These are phyloP conservation scores for Nicotiana sylvestris DNA, from an alignment of 257 asterid species.

Conservation along the genomic window DNA sequence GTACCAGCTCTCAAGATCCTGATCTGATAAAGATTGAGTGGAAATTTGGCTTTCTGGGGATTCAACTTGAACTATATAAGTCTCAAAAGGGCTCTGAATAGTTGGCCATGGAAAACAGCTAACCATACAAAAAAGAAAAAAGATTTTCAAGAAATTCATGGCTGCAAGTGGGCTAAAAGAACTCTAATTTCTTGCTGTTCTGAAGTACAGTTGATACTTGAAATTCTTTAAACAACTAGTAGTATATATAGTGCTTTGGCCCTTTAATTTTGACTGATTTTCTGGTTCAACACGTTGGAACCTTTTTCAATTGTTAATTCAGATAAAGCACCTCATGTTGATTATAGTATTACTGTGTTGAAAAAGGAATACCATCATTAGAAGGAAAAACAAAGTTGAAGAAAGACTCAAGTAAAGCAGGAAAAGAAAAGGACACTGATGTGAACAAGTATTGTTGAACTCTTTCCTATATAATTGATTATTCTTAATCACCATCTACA, in stretches of 20 bases:
- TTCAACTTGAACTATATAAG: conserved; percentile 38
- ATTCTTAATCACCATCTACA: no score
- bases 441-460: no score
- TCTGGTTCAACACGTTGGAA: neutral
- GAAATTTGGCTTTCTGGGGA: conserved; percentile 12
- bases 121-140: no score
- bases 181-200: neutral
- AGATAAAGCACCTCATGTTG: neutral
- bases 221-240: neutral
- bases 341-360: neutral
- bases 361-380: neutral
- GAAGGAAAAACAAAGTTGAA: neutral
- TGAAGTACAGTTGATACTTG: neutral
- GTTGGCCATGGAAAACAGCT: neutral
- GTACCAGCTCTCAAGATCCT: conserved; percentile 29
- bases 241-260: neutral
- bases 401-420: no score
- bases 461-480: no score
- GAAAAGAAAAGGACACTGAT: no score
- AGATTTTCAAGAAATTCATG: neutral
- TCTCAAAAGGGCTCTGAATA: conserved; percentile 12
- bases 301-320: neutral
- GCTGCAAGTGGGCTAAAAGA: neutral
- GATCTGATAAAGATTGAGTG: neutral
- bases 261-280: neutral